Evolutionary conservation across 2,329 filamentous ascomycete species (phyloP).

Genomic region (Diaporthe batatas): DNA sequence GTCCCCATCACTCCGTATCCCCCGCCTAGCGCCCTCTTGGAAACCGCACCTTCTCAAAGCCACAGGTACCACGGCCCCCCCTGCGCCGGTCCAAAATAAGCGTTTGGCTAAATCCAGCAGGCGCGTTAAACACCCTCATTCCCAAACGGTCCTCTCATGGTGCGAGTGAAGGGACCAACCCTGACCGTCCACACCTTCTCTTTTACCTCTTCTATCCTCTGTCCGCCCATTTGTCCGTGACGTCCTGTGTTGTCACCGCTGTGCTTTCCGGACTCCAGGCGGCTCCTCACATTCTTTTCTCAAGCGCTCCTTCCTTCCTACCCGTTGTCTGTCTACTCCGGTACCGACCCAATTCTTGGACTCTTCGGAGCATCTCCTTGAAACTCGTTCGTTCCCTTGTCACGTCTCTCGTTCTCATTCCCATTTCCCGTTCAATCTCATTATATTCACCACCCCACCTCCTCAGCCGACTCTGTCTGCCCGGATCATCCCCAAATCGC

Average conservation of each 20-base stretch:
- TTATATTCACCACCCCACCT: conserved; percentile 12
- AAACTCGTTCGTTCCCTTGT: conserved; percentile 8
- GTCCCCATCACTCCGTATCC: conserved; percentile 16
- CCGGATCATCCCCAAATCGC: neutral
- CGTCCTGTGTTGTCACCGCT: neutral
- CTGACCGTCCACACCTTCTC: conserved; percentile 37
- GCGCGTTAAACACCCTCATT: conserved; percentile 39
- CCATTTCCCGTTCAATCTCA: conserved; percentile 2
- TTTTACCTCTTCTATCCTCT: conserved; percentile 34
- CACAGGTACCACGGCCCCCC: conserved; percentile 8
- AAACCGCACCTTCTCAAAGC: conserved; percentile 32
- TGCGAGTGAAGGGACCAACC: conserved; percentile 18
- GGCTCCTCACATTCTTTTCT: conserved; percentile 25
- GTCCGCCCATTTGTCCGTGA: conserved; percentile 23
- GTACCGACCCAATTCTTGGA: conserved; percentile 31
- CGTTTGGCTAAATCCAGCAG: conserved; percentile 39
- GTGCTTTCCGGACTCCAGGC: neutral
- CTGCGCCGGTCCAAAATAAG: conserved; percentile 31
- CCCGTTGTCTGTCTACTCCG: conserved; percentile 1
- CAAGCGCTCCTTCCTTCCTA: neutral
- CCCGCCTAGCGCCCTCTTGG: conserved; percentile 30
- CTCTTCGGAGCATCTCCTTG: conserved; percentile 28
- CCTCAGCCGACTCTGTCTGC: neutral
- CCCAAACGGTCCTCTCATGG: conserved; percentile 28
- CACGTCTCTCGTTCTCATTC: conserved; percentile 18